Percentiles rank a stretch among this genome's conserved stretches.
These are phyloP conservation scores for Fagopyrum homotropicum DNA, from an alignment of 148 eudicot genomes.

Conservation along the genomic window DNA sequence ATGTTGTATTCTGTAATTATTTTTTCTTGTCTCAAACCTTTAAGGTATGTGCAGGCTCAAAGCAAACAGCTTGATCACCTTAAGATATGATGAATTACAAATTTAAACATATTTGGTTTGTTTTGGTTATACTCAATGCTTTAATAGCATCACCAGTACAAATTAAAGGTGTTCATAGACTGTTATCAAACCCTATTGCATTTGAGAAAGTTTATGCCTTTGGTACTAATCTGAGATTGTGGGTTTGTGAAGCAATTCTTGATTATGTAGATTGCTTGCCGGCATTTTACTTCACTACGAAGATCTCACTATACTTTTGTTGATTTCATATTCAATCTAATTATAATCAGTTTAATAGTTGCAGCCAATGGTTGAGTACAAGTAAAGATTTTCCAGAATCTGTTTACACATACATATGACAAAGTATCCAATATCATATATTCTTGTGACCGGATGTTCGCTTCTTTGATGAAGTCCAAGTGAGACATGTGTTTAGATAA, in stretches of 20 bases:
- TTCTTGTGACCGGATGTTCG: too few species aligned
- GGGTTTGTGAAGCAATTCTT: not conserved
- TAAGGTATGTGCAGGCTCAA: not conserved
- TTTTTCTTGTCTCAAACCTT: not conserved
- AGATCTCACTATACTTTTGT: too few species aligned
- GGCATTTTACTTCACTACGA: not conserved
- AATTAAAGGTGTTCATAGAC: not conserved
- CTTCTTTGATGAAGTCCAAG: too few species aligned
- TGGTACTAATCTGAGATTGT: not conserved
- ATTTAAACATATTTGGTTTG: not conserved
- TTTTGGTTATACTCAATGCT: not conserved
- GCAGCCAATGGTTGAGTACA: too few species aligned
- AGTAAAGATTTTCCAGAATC: too few species aligned
- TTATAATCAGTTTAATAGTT: too few species aligned
- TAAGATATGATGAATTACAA: not conserved
- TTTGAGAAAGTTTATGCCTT: not conserved
- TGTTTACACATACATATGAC: not conserved
- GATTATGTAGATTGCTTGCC: not conserved
- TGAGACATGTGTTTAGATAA: too few species aligned
- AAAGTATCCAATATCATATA: not conserved
- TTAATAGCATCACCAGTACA: not conserved
- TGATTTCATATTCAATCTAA: too few species aligned
- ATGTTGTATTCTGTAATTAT: too few species aligned
- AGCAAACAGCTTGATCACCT: not conserved
- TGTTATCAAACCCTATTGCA: constrained; percentile 5